These are phyloP conservation scores for Jatropha multifida DNA, from an alignment of 441 rosid genomes.

Conservation along the genomic window DNA sequence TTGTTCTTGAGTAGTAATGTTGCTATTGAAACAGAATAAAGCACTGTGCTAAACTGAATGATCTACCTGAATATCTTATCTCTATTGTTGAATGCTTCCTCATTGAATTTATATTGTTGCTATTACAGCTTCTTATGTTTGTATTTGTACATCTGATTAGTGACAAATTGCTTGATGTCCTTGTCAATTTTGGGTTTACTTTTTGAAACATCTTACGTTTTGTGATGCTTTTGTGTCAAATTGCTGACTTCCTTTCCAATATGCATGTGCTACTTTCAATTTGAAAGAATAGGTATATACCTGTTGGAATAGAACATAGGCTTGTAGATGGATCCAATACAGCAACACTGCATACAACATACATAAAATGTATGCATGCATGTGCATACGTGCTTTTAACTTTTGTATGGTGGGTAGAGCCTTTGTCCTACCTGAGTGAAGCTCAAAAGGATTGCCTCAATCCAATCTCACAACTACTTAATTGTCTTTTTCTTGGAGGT, in stretches of 20 bases:
- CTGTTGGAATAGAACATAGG: background rate
- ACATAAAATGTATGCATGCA: background rate
- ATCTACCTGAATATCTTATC: background rate
- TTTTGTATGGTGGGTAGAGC: background rate
- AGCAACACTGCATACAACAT: background rate
- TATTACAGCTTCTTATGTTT: background rate
- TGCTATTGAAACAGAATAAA: background rate
- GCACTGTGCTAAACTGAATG: background rate
- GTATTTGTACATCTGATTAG: background rate
- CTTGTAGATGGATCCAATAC: background rate
- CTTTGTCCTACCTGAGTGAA: background rate
- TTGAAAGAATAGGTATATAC: background rate
- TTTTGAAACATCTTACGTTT: background rate
- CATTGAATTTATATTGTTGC: background rate
- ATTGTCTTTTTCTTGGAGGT: background rate
- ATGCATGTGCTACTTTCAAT: background rate
- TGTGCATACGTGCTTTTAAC: background rate
- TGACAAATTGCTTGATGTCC: background rate
- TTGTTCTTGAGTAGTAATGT: background rate
- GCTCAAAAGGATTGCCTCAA: no score
- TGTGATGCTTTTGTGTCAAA: background rate
- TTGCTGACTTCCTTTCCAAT: background rate
- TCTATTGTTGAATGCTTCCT: background rate
- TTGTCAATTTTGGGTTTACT: background rate
- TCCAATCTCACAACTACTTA: no score